Evolutionary conservation across 208 protist genomes (phyloP).

Genomic region (Porcisia hertigi): DNA sequence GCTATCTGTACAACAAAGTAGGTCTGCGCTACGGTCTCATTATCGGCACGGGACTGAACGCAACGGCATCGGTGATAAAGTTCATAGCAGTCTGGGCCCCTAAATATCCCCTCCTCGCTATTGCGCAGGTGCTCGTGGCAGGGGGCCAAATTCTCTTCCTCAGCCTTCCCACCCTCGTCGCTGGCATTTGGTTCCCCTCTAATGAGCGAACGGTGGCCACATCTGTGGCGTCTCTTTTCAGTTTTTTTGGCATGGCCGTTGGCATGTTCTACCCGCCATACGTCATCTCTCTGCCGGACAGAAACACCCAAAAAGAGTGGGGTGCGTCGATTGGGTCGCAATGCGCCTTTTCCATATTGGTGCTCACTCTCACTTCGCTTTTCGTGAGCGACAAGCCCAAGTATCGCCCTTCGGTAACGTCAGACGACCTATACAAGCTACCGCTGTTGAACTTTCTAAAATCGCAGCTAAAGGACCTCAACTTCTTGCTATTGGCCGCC

Average conservation of each 20-base stretch:
- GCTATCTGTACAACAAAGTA: conserved; percentile 44
- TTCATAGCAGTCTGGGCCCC: conserved; percentile 42
- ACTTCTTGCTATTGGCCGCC: conserved; percentile 36
- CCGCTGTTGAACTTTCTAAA: conserved; percentile 28
- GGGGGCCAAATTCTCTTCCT: conserved; percentile 45
- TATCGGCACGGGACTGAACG: conserved; percentile 30
- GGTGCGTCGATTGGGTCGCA: conserved; percentile 36
- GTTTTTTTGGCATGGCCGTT: conserved; percentile 59
- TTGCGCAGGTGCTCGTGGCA: conserved; percentile 43
- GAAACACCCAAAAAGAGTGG: conserved; percentile 25
- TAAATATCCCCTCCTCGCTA: conserved; percentile 37
- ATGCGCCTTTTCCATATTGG: conserved; percentile 28
- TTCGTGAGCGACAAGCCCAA: conserved; percentile 32
- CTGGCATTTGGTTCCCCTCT: conserved; percentile 52
- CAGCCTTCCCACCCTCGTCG: conserved; percentile 42
- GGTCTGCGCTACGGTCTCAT: conserved; percentile 49
- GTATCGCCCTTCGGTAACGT: conserved; percentile 34
- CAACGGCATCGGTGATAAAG: conserved; percentile 37
- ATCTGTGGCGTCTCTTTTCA: conserved; percentile 39
- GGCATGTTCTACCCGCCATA: conserved; percentile 64
- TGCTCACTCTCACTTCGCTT: conserved; percentile 20
- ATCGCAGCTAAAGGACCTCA: conserved; percentile 25
- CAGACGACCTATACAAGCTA: conserved; percentile 21
- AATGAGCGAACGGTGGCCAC: conserved; percentile 55
- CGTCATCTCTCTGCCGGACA: conserved; percentile 39